Base-by-base conservation (phyloP, 441 rosid species). In the Syzygium syzygioides region DNA sequence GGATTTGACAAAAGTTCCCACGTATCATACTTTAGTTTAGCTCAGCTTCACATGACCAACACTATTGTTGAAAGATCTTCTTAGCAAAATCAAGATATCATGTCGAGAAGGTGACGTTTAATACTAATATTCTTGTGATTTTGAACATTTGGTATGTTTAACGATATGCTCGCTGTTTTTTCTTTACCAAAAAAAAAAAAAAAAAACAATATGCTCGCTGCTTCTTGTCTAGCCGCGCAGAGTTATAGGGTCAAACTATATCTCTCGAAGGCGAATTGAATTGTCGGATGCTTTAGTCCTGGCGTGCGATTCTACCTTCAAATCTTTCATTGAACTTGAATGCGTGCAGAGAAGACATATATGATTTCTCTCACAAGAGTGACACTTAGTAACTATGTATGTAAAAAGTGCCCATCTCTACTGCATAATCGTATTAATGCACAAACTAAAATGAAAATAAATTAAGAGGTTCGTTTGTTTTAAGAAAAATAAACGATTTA, bases 401-500 rank as follows among this genome's bases (percentile, higher is more conserved):
- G 14, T 9, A 34, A 34, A 4, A 71, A 71, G 80, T 71, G 83
- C 83, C 83, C 9, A 7, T 17, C 52, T 11, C n/a, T 20, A 25
- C n/a, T 9, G n/a, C 12, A 14, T 57, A 23, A 9, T 23, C n/a
- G 28, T 23, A 41, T 12, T 41, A 37, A 76, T 41, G 52, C 83
- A 23, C 1, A 48, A 5, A 41, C 26, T 12, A 20, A 34, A 37
- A 76, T 25, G 62, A 20, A 37, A 62, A 76, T 12, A 76, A 76
- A 37, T 23, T 12, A 23, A 76, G 52, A 7, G 18, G 5, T 53
- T 13, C 0, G 2, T 60, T 60, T 60, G 66, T 60, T 60, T 28
- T 17, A 3, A 0, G 3, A 28, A 60, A 60, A 28, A 28, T 60
- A 15, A 60, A 14, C 2, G 6, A 28, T 60, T 0, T 60, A 7